Base-by-base conservation (phyloP, 2,329 filamentous ascomycete genomes). In the Epichloe gansuensis region DNA sequence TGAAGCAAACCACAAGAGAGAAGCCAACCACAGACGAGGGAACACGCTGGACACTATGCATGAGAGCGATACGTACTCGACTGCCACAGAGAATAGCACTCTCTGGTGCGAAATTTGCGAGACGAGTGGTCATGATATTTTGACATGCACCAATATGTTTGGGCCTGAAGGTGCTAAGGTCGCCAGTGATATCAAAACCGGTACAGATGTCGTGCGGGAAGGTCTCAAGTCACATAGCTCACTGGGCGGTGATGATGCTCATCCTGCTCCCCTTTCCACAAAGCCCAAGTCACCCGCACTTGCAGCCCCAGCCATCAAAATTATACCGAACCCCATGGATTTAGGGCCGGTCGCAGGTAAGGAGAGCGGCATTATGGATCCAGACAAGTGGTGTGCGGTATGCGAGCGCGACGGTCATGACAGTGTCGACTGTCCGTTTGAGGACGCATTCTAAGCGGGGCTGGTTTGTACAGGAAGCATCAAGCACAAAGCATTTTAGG, bases 101-200 rank as follows among this genome's bases (percentile, higher is more conserved):
- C 76, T 90, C 56, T 95, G 87, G 86, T 97, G 91, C 68, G 93
- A 97, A 70, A 93, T 97, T 56, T 97, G 91, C 70, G 90, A 96
- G 71, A 87, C 87, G 36, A 78, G 81, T 46, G 90, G 91, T 15
- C 91, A 97, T 64, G 91, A 97, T 61, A 95, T 97, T 55, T 74
- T 97, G 52, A 94, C 87, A 23, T 97, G 91, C 74, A 89, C 87
- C 50, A 91, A 89, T 66, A 93, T 95, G 83, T 91, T 87, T 66
- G 82, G 77, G 2, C 64, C 71, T 7, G 71, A 71, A 27, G 64
- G 66, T 36, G 59, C 58, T 49, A 68, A 69, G 60, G 59, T 58
- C 54, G 61, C 63, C 42, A 61, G 56, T 51, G 64, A 66, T 12
- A 56, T 52, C 15, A 60, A 56, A 42, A 66, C 63, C 3, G 63